Evolutionary conservation across 2,329 filamentous ascomycete genomes (phyloP).

Genomic region (Penicillium nordicum): DNA sequence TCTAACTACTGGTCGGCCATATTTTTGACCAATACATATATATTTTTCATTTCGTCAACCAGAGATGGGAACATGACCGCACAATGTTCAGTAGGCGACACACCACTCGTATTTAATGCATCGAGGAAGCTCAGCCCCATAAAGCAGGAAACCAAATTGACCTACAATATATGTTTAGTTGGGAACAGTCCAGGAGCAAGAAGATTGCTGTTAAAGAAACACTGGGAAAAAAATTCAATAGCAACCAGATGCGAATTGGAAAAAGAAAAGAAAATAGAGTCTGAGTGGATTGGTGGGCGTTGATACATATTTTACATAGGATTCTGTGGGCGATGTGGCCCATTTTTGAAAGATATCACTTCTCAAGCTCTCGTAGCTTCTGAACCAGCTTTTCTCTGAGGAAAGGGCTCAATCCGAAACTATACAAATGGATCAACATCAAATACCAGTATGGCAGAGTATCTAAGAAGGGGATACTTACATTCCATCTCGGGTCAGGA

Average conservation of each 20-base stretch:
- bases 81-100: not conserved
- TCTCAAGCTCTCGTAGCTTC: constrained; percentile 40
- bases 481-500: constrained; percentile 60
- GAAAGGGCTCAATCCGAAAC: constrained; percentile 48
- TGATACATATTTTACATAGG: not conserved
- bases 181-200: not conserved
- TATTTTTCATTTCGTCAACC: not conserved
- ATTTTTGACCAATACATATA: not conserved
- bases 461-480: constrained; percentile 34
- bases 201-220: not conserved
- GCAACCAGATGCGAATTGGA: not conserved
- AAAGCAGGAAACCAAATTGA: not conserved
- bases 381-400: constrained; percentile 50
- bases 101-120: not conserved
- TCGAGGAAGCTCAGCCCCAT: not conserved
- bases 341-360: not conserved
- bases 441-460: not conserved
- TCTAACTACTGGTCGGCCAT: not conserved
- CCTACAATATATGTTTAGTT: not conserved
- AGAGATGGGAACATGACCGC: not conserved
- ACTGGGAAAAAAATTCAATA: not conserved
- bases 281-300: not conserved
- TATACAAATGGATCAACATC: constrained; percentile 28
- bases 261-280: not conserved
- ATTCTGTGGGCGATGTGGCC: not conserved